These are phyloP conservation scores for Metrosideros polymorpha DNA, from an alignment of 441 rosid genomes.

Conservation along the genomic window DNA sequence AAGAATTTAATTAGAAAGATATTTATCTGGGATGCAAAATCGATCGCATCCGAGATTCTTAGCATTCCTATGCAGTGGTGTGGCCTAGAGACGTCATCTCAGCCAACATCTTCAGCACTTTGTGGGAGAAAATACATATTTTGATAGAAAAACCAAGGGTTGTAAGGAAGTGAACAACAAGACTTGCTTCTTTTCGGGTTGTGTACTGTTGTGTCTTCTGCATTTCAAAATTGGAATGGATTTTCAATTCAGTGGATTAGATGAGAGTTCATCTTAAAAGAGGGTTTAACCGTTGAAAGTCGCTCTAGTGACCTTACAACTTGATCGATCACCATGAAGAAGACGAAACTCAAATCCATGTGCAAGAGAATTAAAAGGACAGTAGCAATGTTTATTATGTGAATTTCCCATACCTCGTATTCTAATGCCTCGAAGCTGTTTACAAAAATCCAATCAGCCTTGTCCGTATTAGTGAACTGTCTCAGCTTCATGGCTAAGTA, in stretches of 20 bases:
- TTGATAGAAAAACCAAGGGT: background rate
- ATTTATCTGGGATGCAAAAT: background rate
- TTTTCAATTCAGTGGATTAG: background rate
- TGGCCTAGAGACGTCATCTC: background rate
- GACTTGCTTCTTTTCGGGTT: too few species aligned
- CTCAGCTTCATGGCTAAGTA: slow-evolving; percentile 42
- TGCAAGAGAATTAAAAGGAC: background rate
- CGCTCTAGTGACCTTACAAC: background rate
- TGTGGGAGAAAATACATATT: background rate
- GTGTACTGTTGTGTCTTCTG: background rate
- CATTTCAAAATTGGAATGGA: background rate
- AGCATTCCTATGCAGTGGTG: background rate
- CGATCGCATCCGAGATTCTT: background rate
- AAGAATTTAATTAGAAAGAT: background rate
- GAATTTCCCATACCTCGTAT: slow-evolving; percentile 23
- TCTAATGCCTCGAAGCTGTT: slow-evolving; percentile 53
- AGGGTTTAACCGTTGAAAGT: background rate
- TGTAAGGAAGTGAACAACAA: background rate
- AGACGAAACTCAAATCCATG: background rate
- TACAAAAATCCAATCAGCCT: slow-evolving; percentile 50
- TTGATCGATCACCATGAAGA: background rate
- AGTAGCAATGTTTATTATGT: background rate
- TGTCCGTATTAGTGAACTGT: slow-evolving; percentile 37
- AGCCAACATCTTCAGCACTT: background rate
- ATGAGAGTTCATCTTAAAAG: background rate